Base-by-base conservation (phyloP, 192 early-diverging fungal genomes). In the Backusella liffmaniae region DNA sequence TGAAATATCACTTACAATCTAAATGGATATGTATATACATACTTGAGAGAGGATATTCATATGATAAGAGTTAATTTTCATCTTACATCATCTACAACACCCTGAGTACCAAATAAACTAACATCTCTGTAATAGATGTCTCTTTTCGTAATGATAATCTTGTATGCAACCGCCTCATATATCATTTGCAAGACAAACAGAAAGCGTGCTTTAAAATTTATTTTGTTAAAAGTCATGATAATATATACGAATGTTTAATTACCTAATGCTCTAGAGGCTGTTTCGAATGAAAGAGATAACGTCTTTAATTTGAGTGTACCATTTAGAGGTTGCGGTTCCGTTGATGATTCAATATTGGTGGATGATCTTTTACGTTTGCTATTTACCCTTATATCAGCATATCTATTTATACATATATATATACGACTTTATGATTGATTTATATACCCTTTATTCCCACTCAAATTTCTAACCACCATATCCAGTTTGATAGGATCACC, bases 111-210 rank as follows among this genome's bases (percentile, higher is more conserved):
- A 42, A 81, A 81, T 15, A 81, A 68, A 34, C 44, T 18, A 9
- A 77, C 76, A 67, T 81, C 80, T 36, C 76, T 73, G 35, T 81
- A 81, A 66, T 66, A 81, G n/a, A 81, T 81, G 10, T 70, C 66
- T 12, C 80, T 68, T 65, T 81, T 81, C 7, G 80, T 81, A n/a
- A 81, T 36, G 0, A 81, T 46, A 9, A 74, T 66, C 66, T 77
- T 70, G 42, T 56, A 53, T 13, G 67, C 72, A 29, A 81, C 39
- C 5, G 80, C 76, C 30, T 73, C 76, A 44, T 81, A 81, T 68
- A 81, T 71, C 4, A 72, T 74, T 56, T 81, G 76, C 42, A 81
- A 49, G 23, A 81, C 67, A 18, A 67, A 67, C 1, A 81, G 16
- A 15, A 77, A 77, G 1, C 80, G 76, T 42, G 80, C 76, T 81